phyloP scores from a whole-genome alignment of 257 asterid species.

The Solanum medicagineum region DNA sequence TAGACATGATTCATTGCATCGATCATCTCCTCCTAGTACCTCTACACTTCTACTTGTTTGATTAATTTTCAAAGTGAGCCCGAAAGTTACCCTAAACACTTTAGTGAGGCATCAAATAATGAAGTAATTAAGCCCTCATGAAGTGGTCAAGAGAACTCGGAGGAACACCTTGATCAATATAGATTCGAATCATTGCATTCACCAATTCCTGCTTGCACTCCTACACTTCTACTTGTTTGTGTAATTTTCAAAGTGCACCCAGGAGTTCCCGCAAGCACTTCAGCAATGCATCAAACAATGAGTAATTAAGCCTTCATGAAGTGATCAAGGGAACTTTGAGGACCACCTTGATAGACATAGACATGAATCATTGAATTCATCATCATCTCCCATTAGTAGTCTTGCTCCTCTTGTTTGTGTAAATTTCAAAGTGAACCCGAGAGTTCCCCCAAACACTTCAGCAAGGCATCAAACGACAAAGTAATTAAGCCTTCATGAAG shows the following conservation, averaged over 20 bases:
- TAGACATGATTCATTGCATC: background rate
- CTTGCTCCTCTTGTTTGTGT: background rate
- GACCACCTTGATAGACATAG: no score
- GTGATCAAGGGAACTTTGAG: no score
- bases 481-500: background rate
- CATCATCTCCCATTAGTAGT: background rate
- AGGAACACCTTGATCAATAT: background rate
- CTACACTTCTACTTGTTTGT: background rate
- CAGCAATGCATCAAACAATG: background rate
- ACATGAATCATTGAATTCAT: background rate
- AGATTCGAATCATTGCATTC: background rate
- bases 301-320: no score
- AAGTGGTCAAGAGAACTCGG: background rate
- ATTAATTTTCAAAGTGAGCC: no score
- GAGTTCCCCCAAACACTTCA: no score
- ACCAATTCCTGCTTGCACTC: background rate
- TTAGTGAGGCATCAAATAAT: background rate
- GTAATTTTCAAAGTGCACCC: background rate
- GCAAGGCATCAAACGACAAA: background rate
- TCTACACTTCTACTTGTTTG: background rate
- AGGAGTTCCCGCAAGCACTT: background rate
- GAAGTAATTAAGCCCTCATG: background rate
- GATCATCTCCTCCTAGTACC: background rate
- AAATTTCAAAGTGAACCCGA: no score
- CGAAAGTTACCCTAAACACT: background rate